These are phyloP conservation scores for Selaginella tamariscina DNA, from an alignment of 75 land plant species.

Conservation along the genomic window DNA sequence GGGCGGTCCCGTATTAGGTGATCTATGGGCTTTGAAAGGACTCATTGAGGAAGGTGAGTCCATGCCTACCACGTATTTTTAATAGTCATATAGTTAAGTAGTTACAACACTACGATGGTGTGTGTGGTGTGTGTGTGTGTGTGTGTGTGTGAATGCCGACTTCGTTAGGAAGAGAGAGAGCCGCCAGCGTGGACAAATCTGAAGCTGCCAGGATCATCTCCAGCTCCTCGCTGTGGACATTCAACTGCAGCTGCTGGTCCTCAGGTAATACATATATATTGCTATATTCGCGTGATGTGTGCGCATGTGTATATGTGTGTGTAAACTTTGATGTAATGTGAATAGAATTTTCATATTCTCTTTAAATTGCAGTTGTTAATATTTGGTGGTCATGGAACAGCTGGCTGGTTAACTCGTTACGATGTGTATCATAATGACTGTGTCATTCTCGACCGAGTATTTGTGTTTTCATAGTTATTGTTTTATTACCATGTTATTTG, in stretches of 20 bases:
- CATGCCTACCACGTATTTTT: neutral
- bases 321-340: neutral
- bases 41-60: constrained; percentile 85
- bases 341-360: neutral
- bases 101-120: no score
- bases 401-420: constrained; percentile 96
- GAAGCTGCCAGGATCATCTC: constrained; percentile 90
- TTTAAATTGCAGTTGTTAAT: constrained; percentile 55
- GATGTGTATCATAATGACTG: constrained; percentile 89
- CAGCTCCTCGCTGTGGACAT: constrained; percentile 94
- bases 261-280: constrained; percentile 32
- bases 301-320: no score
- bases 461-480: neutral
- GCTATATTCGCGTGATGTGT: no score
- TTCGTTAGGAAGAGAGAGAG: constrained; percentile 64
- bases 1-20: constrained; percentile 93
- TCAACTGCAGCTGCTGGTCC: constrained; percentile 73
- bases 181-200: constrained; percentile 88
- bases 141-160: neutral
- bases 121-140: no score
- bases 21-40: constrained; percentile 95
- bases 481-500: neutral
- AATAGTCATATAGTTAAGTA: neutral
- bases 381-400: constrained; percentile 98
- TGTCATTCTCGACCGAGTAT: constrained; percentile 79